Evolutionary conservation across 2,329 filamentous ascomycete species (phyloP), one percentile per base, ranked within the genome.

Genomic region (Aureobasidium melanogenum): DNA sequence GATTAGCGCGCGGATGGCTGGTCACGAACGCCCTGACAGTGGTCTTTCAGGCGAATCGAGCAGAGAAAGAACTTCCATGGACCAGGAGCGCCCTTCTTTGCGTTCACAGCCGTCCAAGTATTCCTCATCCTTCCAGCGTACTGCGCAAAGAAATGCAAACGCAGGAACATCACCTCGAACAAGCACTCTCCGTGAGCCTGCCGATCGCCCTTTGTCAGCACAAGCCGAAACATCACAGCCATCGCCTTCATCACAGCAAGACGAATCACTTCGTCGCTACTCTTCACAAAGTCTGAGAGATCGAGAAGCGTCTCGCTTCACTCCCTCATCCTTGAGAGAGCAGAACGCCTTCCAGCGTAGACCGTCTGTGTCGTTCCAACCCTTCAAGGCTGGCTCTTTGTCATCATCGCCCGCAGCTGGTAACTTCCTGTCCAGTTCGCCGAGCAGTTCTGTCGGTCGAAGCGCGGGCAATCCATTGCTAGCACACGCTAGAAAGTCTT

Each of bases 361-460:
- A 58, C 87, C 89, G 7, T 97, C 91, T 0, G 84, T 96, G 24
- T 95, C 90, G 0, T 96, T 97, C 69, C 90, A 95, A 67, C 92
- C 93, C 0, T 99, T 99, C 79, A 99, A 99, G 74, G 90, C 92
- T 15, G 93, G 93, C 12, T 95, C 93, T 1, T 79, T 97, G n/a
- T 96, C 92, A 2, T 91, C 89, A 4, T 97, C 92, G 5, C 93
- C 92, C 19, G 79, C 81, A n/a, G 75, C 78, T 32, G 74, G 69
- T n/a, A 64, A 77, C 5, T 76, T 79, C 43, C 75, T 81, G 43
- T 78, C 78, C n/a, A 75, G 76, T 7, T 84, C 82, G 8, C 82
- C 82, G 32, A 77, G 80, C 63, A 79, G 75, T 26, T 77, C 76
- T 2, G 67, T 78, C 26, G 73, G 74, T 58, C 74, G 77, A 61